These are phyloP conservation scores for Aspergillus awamori DNA, from an alignment of 2,329 filamentous ascomycete species.

Conservation along the genomic window DNA sequence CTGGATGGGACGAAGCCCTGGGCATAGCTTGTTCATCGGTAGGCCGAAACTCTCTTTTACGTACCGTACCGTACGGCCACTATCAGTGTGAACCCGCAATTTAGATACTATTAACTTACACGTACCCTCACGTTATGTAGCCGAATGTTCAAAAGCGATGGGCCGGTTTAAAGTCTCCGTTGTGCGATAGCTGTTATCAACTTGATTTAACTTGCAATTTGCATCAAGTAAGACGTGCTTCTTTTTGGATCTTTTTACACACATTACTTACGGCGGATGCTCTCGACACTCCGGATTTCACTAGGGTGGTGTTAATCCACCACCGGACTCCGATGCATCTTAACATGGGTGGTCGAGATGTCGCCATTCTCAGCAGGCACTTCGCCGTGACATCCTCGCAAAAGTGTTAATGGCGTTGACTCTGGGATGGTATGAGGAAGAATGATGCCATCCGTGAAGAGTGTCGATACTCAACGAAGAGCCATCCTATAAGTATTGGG, in stretches of 20 bases:
- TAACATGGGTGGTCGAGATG: background rate
- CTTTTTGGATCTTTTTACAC: background rate
- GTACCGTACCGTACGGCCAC: accelerated
- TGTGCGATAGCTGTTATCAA: background rate
- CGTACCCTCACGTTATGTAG: too few species aligned
- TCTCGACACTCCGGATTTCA: too few species aligned
- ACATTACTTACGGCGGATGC: too few species aligned
- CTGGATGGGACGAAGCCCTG: too few species aligned
- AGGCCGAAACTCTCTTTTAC: too few species aligned
- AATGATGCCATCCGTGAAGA: background rate
- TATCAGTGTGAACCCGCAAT: too few species aligned
- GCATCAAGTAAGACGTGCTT: background rate
- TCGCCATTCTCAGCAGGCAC: background rate
- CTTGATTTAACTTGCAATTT: background rate
- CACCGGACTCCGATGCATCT: constrained; percentile 13
- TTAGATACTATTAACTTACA: too few species aligned
- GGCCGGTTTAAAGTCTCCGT: too few species aligned
- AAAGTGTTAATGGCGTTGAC: background rate
- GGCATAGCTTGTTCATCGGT: too few species aligned
- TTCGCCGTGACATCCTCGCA: background rate
- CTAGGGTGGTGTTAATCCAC: background rate
- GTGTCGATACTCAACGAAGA: background rate
- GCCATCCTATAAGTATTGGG: background rate
- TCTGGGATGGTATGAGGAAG: background rate
- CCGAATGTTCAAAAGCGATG: too few species aligned